A percentile compares a stretch with the other conserved stretches of the same genome.
These are phyloP conservation scores for Hondaea fermentalgiana DNA, from an alignment of 108 stramenopile species.

Conservation along the genomic window DNA sequence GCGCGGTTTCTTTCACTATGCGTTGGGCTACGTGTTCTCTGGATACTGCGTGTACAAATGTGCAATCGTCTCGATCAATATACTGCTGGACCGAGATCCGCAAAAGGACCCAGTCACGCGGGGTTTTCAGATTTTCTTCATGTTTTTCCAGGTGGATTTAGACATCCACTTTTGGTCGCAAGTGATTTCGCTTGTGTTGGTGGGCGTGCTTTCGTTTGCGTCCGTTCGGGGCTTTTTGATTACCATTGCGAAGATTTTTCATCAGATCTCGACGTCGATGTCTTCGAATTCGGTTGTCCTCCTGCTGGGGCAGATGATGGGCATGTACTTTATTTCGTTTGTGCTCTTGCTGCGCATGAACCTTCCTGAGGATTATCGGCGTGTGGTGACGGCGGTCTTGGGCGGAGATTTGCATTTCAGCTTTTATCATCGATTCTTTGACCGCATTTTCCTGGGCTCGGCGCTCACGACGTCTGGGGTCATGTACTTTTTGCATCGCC, in stretches of 20 bases:
- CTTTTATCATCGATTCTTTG: slow-evolving; percentile 23
- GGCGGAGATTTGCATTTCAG: background rate
- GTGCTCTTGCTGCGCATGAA: slow-evolving; percentile 20
- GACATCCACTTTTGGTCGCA: background rate
- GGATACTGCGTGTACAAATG: background rate
- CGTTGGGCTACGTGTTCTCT: background rate
- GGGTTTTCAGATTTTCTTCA: background rate
- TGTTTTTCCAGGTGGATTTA: background rate
- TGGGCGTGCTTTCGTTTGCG: background rate
- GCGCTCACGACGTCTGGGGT: background rate
- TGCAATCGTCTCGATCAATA: background rate
- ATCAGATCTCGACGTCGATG: background rate
- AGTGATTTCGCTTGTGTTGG: background rate
- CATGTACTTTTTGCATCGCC: slow-evolving; percentile 15
- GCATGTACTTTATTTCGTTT: slow-evolving; percentile 7
- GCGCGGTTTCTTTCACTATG: background rate
- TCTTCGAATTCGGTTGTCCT: background rate
- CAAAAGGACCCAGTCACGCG: slow-evolving; percentile 6
- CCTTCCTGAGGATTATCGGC: slow-evolving; percentile 1
- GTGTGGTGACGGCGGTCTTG: background rate
- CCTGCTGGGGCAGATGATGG: slow-evolving; percentile 12
- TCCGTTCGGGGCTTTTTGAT: slow-evolving; percentile 15
- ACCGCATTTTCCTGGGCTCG: background rate
- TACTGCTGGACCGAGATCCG: slow-evolving; percentile 9
- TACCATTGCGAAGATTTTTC: background rate